phyloP scores from a whole-genome alignment of 2,329 filamentous ascomycete species.

The Bipolaris bicolor region DNA sequence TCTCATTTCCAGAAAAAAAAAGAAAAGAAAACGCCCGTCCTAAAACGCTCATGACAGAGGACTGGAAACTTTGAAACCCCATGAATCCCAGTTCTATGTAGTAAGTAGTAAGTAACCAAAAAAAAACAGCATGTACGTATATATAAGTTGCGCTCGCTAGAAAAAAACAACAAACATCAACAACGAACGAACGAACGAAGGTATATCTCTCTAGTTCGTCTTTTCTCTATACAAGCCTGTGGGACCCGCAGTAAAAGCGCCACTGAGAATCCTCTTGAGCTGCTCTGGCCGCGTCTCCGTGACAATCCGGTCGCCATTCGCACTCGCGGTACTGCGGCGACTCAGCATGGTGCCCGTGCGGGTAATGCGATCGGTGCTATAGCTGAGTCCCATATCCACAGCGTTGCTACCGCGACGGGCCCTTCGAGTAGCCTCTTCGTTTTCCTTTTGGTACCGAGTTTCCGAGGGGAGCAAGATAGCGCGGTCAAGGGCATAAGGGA shows the following conservation, averaged over 20 bases:
- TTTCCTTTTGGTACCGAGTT: conserved; percentile 66
- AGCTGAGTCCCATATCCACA: conserved; percentile 15
- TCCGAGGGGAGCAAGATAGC: conserved; percentile 73
- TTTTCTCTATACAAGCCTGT: conserved; percentile 20
- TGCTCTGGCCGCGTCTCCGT: conserved; percentile 20
- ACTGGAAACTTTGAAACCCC: no score
- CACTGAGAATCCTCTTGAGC: conserved; percentile 28
- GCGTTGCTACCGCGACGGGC: conserved; percentile 36
- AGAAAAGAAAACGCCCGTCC: no score
- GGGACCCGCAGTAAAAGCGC: conserved; percentile 33
- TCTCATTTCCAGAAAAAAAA: no score
- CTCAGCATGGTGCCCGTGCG: conserved; percentile 31
- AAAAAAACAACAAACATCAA: no score
- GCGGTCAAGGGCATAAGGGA: conserved; percentile 71
- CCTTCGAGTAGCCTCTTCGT: conserved; percentile 57
- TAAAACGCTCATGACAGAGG: not conserved
- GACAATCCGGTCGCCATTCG: conserved; percentile 14
- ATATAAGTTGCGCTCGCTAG: no score
- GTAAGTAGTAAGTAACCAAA: no score
- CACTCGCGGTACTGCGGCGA: conserved; percentile 23
- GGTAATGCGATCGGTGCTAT: conserved; percentile 18
- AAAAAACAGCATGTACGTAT: no score
- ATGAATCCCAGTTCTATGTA: no score
- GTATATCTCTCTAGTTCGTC: conserved; percentile 1
- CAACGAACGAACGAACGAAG: no score